Evolutionary conservation across 306 rosid genomes (phyloP).

Genomic region (Quercus alba): DNA sequence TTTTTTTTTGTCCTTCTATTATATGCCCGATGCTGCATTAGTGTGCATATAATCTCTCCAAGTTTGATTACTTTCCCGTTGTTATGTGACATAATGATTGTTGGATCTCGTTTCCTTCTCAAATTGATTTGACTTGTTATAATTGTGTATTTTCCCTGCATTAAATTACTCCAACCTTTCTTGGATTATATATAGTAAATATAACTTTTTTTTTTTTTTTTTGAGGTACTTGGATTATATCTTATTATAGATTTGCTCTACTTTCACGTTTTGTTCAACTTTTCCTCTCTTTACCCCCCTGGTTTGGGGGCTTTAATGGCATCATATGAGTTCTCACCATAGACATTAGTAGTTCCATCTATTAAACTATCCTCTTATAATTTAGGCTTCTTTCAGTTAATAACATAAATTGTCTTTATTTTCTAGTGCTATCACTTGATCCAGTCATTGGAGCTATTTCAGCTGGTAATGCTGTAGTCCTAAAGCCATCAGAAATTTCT

Average conservation of each 20-base stretch:
- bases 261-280: background rate
- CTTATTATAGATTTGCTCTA: background rate
- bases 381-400: slow-evolving; percentile 4
- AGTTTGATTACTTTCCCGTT: background rate
- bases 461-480: slow-evolving; percentile 70
- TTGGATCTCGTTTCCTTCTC: background rate
- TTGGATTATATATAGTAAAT: background rate
- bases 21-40: background rate
- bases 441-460: slow-evolving; percentile 87
- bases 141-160: background rate
- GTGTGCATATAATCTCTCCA: background rate
- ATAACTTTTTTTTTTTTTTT: too few relatives aligned
- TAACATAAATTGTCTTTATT: slow-evolving; percentile 1
- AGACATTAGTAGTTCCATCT: background rate
- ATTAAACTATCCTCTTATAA: background rate
- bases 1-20: background rate
- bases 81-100: background rate
- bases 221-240: background rate
- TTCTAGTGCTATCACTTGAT: slow-evolving; percentile 71
- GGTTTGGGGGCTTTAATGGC: background rate
- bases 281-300: background rate
- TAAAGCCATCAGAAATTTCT: slow-evolving; percentile 80
- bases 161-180: background rate
- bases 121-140: background rate
- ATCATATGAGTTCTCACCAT: background rate